These are phyloP conservation scores for Ophiostoma quercus DNA, from an alignment of 2,329 filamentous ascomycete species.

Conservation along the genomic window DNA sequence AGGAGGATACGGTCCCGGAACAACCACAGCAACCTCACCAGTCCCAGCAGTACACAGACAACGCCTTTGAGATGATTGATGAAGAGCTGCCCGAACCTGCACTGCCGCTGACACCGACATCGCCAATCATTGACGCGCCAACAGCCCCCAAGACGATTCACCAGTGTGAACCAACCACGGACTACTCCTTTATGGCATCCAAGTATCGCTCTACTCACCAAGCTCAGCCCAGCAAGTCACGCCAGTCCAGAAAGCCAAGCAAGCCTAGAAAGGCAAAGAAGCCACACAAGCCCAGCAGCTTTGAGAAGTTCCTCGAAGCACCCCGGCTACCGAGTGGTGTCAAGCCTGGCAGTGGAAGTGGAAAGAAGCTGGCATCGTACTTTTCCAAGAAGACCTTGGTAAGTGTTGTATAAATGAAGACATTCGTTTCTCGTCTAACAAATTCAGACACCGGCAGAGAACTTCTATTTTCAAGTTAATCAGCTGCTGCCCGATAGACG, in stretches of 20 bases:
- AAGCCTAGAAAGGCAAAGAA: background rate
- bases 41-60: background rate
- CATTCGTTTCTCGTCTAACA: background rate
- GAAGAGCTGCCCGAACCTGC: background rate
- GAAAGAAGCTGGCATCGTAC: background rate
- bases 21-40: background rate
- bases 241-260: background rate
- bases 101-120: background rate
- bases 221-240: background rate
- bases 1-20: background rate
- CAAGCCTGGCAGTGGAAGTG: background rate
- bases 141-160: background rate
- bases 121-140: background rate
- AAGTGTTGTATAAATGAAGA: background rate
- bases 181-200: background rate
- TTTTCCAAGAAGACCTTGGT: background rate
- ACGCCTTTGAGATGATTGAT: background rate
- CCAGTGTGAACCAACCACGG: too few relatives aligned
- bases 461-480: background rate
- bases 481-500: background rate
- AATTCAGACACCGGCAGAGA: background rate
- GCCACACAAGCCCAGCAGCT: background rate
- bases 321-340: background rate
- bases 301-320: background rate
- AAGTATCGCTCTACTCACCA: background rate